Evolutionary conservation across 768 basidiomycete species (phyloP).

Genomic region (Krasilnikovozyma curviuscula): DNA sequence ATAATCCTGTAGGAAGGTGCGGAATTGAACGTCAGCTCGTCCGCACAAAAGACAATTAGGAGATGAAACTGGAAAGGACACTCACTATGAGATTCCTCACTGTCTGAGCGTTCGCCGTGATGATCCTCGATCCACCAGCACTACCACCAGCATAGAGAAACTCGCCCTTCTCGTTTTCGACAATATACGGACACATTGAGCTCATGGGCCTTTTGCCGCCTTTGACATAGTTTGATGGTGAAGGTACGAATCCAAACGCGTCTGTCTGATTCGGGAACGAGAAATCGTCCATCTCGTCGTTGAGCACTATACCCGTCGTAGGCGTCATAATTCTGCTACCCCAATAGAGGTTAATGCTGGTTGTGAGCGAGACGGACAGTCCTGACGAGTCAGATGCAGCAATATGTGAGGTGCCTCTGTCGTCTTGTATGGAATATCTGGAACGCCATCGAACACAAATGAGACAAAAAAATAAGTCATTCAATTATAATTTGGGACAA

Average conservation of each 20-base stretch:
- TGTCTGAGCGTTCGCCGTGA: slow-evolving; percentile 3
- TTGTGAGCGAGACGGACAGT: slow-evolving; percentile 21
- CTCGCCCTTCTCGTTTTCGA: slow-evolving; percentile 27
- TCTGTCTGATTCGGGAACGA: not conserved
- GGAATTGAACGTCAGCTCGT: not conserved
- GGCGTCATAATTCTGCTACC: not conserved
- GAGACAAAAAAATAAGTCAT: slow-evolving; percentile 18
- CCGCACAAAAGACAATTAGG: not conserved
- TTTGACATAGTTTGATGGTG: slow-evolving; percentile 27
- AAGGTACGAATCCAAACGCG: slow-evolving; percentile 26
- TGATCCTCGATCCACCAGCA: slow-evolving; percentile 10
- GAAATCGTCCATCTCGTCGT: not conserved
- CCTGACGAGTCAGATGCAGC: slow-evolving; percentile 27
- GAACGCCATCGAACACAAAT: no score
- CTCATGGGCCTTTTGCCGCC: slow-evolving; percentile 27
- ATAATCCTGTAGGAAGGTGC: not conserved
- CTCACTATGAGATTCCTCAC: slow-evolving; percentile 3
- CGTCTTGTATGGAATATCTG: slow-evolving; percentile 12
- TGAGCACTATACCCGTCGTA: not conserved
- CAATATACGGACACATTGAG: slow-evolving; percentile 25
- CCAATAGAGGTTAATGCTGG: slow-evolving; percentile 20
- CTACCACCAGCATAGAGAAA: slow-evolving; percentile 21
- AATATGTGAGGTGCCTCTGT: slow-evolving; percentile 29
- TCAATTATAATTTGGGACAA: no score
- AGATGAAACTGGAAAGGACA: not conserved